phyloP scores from a whole-genome alignment of 495 filamentous ascomycete genomes.

The Neurospora hispaniola region DNA sequence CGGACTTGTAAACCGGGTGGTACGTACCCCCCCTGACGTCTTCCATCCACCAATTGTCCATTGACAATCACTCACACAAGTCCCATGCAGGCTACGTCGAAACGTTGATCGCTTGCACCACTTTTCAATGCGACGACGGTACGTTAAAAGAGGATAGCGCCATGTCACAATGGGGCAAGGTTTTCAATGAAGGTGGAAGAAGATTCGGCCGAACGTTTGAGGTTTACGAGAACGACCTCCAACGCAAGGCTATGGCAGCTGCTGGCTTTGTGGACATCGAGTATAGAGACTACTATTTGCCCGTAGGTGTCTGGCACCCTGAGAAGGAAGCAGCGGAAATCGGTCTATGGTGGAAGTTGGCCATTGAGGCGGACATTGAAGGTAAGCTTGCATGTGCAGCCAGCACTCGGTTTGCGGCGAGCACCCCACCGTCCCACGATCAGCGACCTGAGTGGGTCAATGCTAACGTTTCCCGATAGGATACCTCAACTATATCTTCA shows the following conservation, averaged over 20 bases:
- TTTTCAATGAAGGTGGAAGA: conserved; percentile 11
- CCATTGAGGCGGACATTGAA: neutral
- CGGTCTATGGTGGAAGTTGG: neutral
- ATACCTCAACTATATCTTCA: neutral
- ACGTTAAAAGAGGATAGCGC: conserved; percentile 5
- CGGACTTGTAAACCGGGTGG: neutral
- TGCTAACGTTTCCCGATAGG: neutral
- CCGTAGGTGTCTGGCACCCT: neutral
- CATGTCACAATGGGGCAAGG: conserved; percentile 12
- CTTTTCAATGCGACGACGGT: conserved; percentile 12
- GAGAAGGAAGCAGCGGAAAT: neutral
- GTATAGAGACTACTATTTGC: conserved; percentile 10
- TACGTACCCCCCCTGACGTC: neutral
- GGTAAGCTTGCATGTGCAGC: neutral
- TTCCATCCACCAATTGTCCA: neutral
- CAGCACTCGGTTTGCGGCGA: neutral
- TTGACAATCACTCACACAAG: neutral
- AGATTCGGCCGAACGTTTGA: conserved; percentile 9
- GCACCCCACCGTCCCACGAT: neutral
- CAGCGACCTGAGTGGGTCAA: neutral
- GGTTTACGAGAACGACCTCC: conserved; percentile 17
- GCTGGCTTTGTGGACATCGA: conserved; percentile 22
- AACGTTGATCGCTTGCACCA: conserved; percentile 11
- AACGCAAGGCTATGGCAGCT: conserved; percentile 27
- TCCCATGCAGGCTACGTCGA: conserved; percentile 13